Base-by-base conservation (phyloP, 2,329 filamentous ascomycete genomes). In the Fusarium sp. region DNA sequence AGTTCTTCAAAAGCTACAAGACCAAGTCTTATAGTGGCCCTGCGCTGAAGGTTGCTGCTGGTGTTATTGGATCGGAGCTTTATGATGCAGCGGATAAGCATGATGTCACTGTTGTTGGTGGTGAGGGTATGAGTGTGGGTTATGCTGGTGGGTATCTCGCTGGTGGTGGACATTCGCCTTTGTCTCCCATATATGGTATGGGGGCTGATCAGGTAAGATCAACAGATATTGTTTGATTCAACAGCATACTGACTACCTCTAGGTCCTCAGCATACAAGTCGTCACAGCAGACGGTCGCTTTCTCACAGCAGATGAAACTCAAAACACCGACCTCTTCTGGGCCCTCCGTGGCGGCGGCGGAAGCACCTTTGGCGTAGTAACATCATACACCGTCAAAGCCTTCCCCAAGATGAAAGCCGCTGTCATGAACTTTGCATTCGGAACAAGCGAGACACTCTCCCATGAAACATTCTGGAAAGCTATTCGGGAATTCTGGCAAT, bases 41-140 rank as follows among this genome's bases (percentile, higher is more conserved):
- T 3, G 87, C 86, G 1, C 81, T 89, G 69, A 89, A 86, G 74
- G 78, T 88, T 20, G 87, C 86, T 4, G 82, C 86, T 12, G 88
- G 87, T 56, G 83, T 89, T 11, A 81, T 87, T 61, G 85, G 83
- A 5, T 81, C 78, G 38, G 86, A 89, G 65, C 76, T 87, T 3
- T 89, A 89, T 71, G 81, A 82, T 32, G 83, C 81, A 34, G 86
- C 86, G 6, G 76, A 85, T 27, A 75, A 81, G 46, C 77, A 84
- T 45, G 83, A 82, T 4, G 80, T 85, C 29, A 83, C 81, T 0
- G 81, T 86, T 8, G 83, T 89, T 16, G 87, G 85, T 29, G 88
- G 88, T 12, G 85, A 86, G 43, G 86, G 86, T 49, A 59, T 79
- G 32, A 74, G 68, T 10, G 72, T 74, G 9, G 73, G 72, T 2